Base-by-base conservation (phyloP, 139 green algal genomes). In the Diplosphaera chodatii region DNA sequence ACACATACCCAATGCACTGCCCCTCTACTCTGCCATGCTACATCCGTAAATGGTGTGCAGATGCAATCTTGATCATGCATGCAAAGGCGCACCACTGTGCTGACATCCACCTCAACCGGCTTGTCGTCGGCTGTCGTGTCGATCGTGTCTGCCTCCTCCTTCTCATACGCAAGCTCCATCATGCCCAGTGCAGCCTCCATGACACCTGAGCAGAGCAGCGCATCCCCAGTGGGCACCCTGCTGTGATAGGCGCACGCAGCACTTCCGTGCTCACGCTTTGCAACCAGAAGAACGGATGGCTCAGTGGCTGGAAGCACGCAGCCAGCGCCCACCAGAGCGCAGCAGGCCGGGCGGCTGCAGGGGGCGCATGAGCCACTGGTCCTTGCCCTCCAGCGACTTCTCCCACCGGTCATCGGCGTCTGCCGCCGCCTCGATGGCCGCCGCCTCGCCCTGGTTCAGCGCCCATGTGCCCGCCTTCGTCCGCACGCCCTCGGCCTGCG, bases 401-500 rank as follows among this genome's bases (percentile, higher is more conserved):
- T 91, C 82, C 89, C 89, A 95, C 74, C 81, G 78, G 63, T 94
- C 88, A 48, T 95, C 88, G 31, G 80, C 80, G 73, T 95, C 87
- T 15, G 83, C 88, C 55, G 82, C 73, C 73, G 85, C 69, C 84
- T 96, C 88, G 21, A 95, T 87, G 78, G 88, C 85, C 23, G 79
- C 68, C 33, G 86, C 89, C 78, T 97, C 91, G 16, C 85, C 82
- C 55, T 88, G 75, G 48, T 77, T 86, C 41, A 78, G 69, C 16
- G 89, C 87, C 88, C 86, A 94, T 1, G 91, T 91, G 71, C 91
- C 91, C 0, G 87, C 85, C 59, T 82, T 78, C 23, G 91, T 96
- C 64, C 55, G 66, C 10, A 87, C 85, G 30, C 90, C 91, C 15
- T 66, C 13, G 0, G 89, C 84, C 77, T 88, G 67, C n/a, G n/a